Base-by-base conservation (phyloP, 108 stramenopile species). In the Halocafeteria seosinensis region DNA sequence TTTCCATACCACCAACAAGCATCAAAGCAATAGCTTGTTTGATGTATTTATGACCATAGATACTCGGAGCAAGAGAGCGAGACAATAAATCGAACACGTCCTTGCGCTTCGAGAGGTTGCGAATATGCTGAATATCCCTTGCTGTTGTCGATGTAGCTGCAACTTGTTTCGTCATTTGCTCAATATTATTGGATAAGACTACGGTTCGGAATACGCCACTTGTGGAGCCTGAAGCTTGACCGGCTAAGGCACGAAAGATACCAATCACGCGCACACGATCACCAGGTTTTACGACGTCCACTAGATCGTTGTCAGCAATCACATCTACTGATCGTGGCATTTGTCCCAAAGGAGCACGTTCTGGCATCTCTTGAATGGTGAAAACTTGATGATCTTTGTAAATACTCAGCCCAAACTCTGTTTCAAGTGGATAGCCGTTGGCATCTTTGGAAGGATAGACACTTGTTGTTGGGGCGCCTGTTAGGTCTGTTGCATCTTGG, bases 361-460 rank as follows among this genome's bases (percentile, higher is more conserved):
- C 66, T 8, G 80, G 80, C 81, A 82, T 81, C 76, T 99, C 97
- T 75, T 99, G 94, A 25, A 92, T 64, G 0, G 88, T 88, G 25
- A 96, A 76, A 4, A 88, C 88, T 78, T 95, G 94, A 72, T 92
- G 88, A 66, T 99, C 92, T 65, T 95, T 93, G 84, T 83, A 99
- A 37, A 66, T 69, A n/a, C 81, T 81, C 0, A 93, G 77, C 0
- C 97, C 97, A 62, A 85, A 93, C 70, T 99, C 97, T 0, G 91
- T 92, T 69, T 96, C 94, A 50, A 99, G 70, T 0, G 83, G 70
- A 52, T 93, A 85, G 3, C 88, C 88, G 9, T 95, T 85, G 25
- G 74, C 76, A 62, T 96, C 92, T 62, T 83, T 81, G 27, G 85
- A 89, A 28, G 96, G 94, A 62, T 90, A 91, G 24, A 85, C 78